Evolutionary conservation across 768 basidiomycete genomes (phyloP), one percentile per base, ranked within the genome.

Genomic region (Amanita jacksonii): DNA sequence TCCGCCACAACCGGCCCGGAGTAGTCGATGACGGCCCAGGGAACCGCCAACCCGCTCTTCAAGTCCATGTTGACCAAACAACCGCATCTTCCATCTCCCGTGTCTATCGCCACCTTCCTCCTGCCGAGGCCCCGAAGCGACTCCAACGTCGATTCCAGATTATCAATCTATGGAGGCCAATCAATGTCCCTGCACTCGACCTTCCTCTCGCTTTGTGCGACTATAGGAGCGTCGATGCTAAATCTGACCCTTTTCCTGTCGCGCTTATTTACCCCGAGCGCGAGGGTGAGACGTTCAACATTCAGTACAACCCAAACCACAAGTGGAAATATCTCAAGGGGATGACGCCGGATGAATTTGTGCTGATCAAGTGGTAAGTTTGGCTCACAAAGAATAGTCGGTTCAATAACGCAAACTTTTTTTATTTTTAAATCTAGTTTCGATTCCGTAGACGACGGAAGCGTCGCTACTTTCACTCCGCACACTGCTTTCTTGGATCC

Each of bases 141-240:
- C 56, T 76, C 12, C 56, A 64, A 45, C 62, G 64, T 18, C 68
- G 74, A 1, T 76, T 74, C 62, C 74, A 76, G 45, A 74, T 78
- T 23, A 70, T 79, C 49, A 79, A 78, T 49, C 63, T 79, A 20
- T 79, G 77, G 77, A 62, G 77, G 3, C 76, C 77, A 4, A 76
- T 78, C 36, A 54, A 51, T 0, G 56, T 71, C 47, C 55, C 69
- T 0, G 76, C 72, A 0, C 41, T 62, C 7, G 76, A 78, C 47
- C 69, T 64, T 62, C 77, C 77, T 1, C 60, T 78, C 4, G 67
- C 65, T 0, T 51, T 77, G 5, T 74, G 74, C 45, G 75, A 79
- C 51, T 77, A 63, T 52, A 56, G 69, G 23, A 70, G 62, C 28
- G 64, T 78, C 3, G 59, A 71, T 40, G 49, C 52, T 0, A 50